Evolutionary conservation across 345 rosid species (phyloP), one percentile per base, ranked within the genome.

Genomic region (Boechera divaricarpa): DNA sequence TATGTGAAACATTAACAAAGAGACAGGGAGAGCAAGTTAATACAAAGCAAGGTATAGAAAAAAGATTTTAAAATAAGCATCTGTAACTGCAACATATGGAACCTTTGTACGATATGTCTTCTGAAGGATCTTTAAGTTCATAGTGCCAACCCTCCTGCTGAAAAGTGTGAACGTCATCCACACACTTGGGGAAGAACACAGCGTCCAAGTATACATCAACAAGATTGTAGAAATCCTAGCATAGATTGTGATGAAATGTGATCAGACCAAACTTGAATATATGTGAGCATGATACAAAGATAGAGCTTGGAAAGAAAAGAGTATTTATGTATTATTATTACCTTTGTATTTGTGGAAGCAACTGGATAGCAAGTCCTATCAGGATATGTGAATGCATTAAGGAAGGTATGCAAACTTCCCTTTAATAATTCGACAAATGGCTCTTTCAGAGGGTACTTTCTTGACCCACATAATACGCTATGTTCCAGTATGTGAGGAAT

Each of bases 181-280:
- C 85, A 72, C 98, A 94, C 80, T 92, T 92, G 24, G 97, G 97
- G 82, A 91, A 94, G 90, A 94, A 92, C 62, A 94, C 97, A 75
- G 97, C 97, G 76, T 94, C 97, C 74, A 92, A 80, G 80, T 92
- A 94, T 44, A 94, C 98, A 83, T 94, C 98, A 12, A 94, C 95
- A 76, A 94, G 86, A 77, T 92, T 94, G 75, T 94, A 92, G 78
- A 92, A 94, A 80, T 94, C 97, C 97, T 94, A 69, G 82, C 74
- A 75, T 21, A 77, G 57, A 77, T 70, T 76, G 72, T 26, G 51
- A 60, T 36, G 47, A 61, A 45, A 56, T 51, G 24, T 36, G 16
- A 52, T 53, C 33, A 64, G 55, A 12, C 57, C 59, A 60, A 56
- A 35, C 26, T 36, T 24, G 26, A 71, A 12, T 11, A 29, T 45